A percentile compares a stretch with the other conserved stretches of the same genome.
Conservation (phyloP, 2,329 filamentous ascomycete genomes). For the Penicillium polonicum region DNA sequence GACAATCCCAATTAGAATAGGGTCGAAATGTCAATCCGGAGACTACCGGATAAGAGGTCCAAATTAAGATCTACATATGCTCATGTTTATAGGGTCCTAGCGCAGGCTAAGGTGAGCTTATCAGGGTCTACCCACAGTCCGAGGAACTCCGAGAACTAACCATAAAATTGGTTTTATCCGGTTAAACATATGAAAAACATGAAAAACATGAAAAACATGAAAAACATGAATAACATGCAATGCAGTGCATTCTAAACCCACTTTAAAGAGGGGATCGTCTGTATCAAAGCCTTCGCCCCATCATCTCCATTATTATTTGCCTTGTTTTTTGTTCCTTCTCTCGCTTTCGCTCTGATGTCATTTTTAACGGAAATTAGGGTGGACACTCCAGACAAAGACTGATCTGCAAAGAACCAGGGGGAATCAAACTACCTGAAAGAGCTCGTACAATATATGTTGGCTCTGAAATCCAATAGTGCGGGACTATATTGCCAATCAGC, state of each 20-base stretch:
- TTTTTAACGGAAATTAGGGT: slow-evolving; percentile 3
- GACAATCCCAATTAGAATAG: background rate
- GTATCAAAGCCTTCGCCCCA: background rate
- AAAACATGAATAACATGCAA: no score
- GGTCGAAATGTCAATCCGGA: background rate
- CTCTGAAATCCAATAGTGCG: background rate
- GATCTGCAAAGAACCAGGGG: background rate
- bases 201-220: no score
- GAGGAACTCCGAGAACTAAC: slow-evolving; percentile 2
- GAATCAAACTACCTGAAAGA: background rate
- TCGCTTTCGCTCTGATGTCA: background rate
- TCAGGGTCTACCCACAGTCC: background rate
- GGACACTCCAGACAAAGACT: background rate
- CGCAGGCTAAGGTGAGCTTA: background rate
- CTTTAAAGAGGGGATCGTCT: background rate
- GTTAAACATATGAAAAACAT: no score
- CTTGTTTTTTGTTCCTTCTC: background rate
- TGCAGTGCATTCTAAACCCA: background rate
- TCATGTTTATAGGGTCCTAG: background rate
- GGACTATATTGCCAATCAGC: slow-evolving; percentile 2
- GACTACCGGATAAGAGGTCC: background rate
- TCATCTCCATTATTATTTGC: background rate
- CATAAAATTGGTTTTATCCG: background rate
- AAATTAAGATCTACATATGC: background rate
- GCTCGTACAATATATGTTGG: background rate